Evolutionary conservation across 2,329 filamentous ascomycete genomes (phyloP).

Genomic region (Elsinoe ampelina): DNA sequence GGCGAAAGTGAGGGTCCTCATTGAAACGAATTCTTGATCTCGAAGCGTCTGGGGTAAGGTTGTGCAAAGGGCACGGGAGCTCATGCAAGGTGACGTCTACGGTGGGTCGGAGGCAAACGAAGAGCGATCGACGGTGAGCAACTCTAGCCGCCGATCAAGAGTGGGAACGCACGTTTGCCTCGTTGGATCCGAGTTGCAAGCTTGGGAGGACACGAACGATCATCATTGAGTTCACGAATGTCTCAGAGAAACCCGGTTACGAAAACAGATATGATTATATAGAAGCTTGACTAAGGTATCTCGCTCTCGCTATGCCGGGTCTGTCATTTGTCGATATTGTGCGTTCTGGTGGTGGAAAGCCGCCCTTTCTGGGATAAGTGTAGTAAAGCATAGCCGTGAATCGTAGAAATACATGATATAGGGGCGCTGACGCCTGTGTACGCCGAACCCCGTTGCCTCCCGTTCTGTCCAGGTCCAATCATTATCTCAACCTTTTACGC

Average conservation of each 20-base stretch:
- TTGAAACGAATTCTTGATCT: conserved; percentile 9
- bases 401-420: conserved; percentile 7
- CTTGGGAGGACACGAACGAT: neutral
- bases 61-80: neutral
- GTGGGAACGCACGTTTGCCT: neutral
- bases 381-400: conserved; percentile 12
- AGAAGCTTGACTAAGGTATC: conserved; percentile 6
- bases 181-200: neutral
- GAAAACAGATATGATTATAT: neutral
- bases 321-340: neutral
- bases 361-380: neutral
- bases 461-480: neutral
- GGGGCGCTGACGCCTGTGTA: conserved; percentile 8
- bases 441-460: neutral
- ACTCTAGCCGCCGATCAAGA: conserved; percentile 6
- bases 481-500: conserved; percentile 20
- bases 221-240: neutral
- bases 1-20: neutral
- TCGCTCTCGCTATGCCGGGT: conserved; percentile 9
- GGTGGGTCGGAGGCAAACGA: neutral
- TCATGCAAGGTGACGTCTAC: conserved; percentile 4
- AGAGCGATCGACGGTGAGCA: neutral
- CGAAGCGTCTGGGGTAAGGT: conserved; percentile 10
- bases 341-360: neutral
- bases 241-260: neutral